Evolutionary conservation across 331 rosid genomes (phyloP).

Genomic region (Pyrus hybrid): DNA sequence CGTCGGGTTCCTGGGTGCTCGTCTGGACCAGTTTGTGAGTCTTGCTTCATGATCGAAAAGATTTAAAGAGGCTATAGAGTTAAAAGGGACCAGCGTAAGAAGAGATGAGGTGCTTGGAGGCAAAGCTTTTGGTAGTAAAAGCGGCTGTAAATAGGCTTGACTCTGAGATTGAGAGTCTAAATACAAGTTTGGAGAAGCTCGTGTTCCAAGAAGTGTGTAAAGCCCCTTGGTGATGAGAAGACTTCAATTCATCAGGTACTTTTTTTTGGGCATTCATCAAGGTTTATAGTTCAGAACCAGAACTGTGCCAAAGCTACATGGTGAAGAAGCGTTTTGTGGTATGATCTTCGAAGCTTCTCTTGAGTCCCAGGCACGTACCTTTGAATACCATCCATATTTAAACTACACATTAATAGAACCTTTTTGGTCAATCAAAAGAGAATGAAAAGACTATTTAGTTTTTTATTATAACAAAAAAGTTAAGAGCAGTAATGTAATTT

Average conservation of each 20-base stretch:
- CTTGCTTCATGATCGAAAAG: conserved; percentile 23
- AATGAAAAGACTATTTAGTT: too few relatives aligned
- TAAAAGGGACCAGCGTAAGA: conserved; percentile 16
- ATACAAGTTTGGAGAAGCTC: conserved; percentile 5
- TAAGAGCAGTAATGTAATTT: too few relatives aligned
- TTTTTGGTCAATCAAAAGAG: too few relatives aligned
- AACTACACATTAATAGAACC: too few relatives aligned
- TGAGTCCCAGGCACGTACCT: background rate
- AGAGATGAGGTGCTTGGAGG: conserved; percentile 18
- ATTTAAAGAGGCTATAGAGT: conserved; percentile 13
- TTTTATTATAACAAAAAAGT: too few relatives aligned
- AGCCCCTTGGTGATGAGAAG: conserved; percentile 16
- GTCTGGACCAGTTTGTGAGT: conserved; percentile 24
- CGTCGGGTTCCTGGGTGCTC: conserved; percentile 31
- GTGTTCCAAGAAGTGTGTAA: conserved; percentile 34
- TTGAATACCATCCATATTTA: background rate
- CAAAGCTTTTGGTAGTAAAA: conserved; percentile 15
- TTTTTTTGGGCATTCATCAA: background rate
- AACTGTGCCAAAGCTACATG: background rate
- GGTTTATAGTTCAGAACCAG: background rate
- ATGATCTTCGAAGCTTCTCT: background rate
- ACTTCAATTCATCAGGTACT: background rate
- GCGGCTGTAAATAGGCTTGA: conserved; percentile 16
- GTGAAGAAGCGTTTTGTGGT: background rate
- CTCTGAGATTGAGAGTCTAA: conserved; percentile 12